phyloP scores from a whole-genome alignment of 2,329 filamentous ascomycete genomes.

The Fusarium virguliforme region DNA sequence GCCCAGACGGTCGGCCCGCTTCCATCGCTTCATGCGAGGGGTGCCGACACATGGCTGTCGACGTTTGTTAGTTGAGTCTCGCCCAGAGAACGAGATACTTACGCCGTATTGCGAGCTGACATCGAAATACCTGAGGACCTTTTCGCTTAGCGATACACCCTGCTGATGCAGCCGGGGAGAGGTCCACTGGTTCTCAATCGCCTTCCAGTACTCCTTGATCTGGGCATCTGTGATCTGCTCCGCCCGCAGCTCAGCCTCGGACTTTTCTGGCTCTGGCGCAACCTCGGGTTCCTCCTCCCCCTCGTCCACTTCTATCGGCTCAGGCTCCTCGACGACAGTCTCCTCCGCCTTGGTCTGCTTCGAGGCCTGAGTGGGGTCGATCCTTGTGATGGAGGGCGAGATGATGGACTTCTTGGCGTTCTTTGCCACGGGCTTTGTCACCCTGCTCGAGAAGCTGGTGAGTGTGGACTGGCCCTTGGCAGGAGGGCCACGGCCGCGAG shows the following conservation, averaged over 20 bases:
- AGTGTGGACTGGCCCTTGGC: slow-evolving; percentile 67
- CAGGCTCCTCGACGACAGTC: slow-evolving; percentile 36
- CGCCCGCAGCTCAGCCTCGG: slow-evolving; percentile 71
- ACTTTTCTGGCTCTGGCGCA: slow-evolving; percentile 59
- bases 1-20: slow-evolving; percentile 85
- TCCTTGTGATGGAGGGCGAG: slow-evolving; percentile 56
- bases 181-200: slow-evolving; percentile 77
- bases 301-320: slow-evolving; percentile 45
- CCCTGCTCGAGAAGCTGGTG: slow-evolving; percentile 71
- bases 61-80: slow-evolving; percentile 31
- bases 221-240: slow-evolving; percentile 76
- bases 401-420: slow-evolving; percentile 63
- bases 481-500: slow-evolving; percentile 56
- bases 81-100: slow-evolving; percentile 61
- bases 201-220: slow-evolving; percentile 84
- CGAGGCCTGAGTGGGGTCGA: slow-evolving; percentile 51
- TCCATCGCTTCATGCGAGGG: slow-evolving; percentile 86
- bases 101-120: slow-evolving; percentile 93
- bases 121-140: slow-evolving; percentile 92
- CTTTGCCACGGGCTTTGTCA: slow-evolving; percentile 69
- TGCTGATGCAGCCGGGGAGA: slow-evolving; percentile 84
- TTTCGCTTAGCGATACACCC: slow-evolving; percentile 81
- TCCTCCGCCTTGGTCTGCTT: slow-evolving; percentile 42
- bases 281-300: slow-evolving; percentile 47
- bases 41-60: slow-evolving; percentile 89